phyloP scores from a whole-genome alignment of 1,284 basidiomycete genomes.

The Pseudozyma pruni region DNA sequence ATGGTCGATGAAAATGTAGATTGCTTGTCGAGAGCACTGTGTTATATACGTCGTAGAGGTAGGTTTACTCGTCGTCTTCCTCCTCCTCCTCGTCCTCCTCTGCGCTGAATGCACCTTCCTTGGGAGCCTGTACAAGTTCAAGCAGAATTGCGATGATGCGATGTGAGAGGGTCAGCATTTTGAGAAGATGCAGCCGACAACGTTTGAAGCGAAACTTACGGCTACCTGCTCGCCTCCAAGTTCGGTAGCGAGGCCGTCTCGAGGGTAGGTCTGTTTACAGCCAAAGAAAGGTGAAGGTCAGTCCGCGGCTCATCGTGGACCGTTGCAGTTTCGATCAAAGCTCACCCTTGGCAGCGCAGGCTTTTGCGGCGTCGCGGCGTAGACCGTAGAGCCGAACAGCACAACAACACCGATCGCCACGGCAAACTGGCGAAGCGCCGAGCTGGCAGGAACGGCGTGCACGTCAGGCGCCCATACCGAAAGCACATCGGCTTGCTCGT shows the following conservation, averaged over 20 bases:
- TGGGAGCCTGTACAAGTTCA: slow-evolving; percentile 30
- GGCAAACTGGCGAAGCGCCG: slow-evolving; percentile 59
- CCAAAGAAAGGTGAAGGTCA: not conserved
- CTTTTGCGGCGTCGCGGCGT: slow-evolving; percentile 53
- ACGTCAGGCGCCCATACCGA: slow-evolving; percentile 67
- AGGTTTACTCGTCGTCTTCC: slow-evolving; percentile 41
- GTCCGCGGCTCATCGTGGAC: too few relatives aligned
- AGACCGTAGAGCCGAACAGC: slow-evolving; percentile 53
- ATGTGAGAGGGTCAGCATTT: too few relatives aligned
- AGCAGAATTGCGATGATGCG: not conserved
- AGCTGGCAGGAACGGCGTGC: slow-evolving; percentile 51
- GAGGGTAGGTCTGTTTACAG: slow-evolving; percentile 56
- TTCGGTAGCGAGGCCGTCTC: slow-evolving; percentile 63
- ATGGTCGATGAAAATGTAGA: slow-evolving; percentile 5
- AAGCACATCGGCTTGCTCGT: slow-evolving; percentile 66
- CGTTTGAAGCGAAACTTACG: slow-evolving; percentile 27
- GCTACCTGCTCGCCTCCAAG: slow-evolving; percentile 54
- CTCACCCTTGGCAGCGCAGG: slow-evolving; percentile 60
- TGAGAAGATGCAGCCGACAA: too few relatives aligned
- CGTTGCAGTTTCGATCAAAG: too few relatives aligned
- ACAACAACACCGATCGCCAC: slow-evolving; percentile 51
- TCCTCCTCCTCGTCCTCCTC: slow-evolving; percentile 47
- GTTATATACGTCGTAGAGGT: not conserved
- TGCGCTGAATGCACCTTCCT: slow-evolving; percentile 50
- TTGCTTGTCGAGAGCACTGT: slow-evolving; percentile 8